A percentile compares a stretch with the other conserved stretches of the same genome.
phyloP scores from a whole-genome alignment of 164 flowering plant species.

The Amborella trichopoda region DNA sequence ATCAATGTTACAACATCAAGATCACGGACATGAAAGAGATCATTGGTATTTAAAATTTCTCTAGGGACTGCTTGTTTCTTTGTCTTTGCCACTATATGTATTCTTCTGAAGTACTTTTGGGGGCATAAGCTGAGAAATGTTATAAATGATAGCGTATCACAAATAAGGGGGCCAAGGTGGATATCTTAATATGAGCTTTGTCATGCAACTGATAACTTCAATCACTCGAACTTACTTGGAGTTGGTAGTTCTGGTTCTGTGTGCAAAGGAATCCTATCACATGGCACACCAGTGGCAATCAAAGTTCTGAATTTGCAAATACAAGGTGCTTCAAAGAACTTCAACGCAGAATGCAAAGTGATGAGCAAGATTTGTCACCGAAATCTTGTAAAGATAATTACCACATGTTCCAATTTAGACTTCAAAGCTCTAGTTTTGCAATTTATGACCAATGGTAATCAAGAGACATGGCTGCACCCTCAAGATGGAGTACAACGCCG shows the following conservation, averaged over 20 bases:
- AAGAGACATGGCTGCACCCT: slow-evolving; percentile 4
- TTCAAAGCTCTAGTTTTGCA: slow-evolving; percentile 5
- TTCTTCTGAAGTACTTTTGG: no score
- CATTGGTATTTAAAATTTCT: neutral
- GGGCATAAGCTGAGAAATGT: no score
- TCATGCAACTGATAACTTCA: slow-evolving; percentile 4
- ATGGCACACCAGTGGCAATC: slow-evolving; percentile 1
- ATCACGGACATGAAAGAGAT: neutral
- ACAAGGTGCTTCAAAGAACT: slow-evolving; percentile 1
- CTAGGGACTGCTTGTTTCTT: neutral
- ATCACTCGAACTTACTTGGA: slow-evolving; percentile 1
- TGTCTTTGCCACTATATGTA: no score
- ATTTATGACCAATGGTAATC: slow-evolving; percentile 3
- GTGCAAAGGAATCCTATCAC: slow-evolving; percentile 1
- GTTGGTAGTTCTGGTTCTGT: slow-evolving; percentile 3
- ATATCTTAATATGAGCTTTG: slow-evolving; percentile 1
- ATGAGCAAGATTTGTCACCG: slow-evolving; percentile 1
- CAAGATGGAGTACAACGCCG: no score
- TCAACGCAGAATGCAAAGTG: slow-evolving; percentile 1
- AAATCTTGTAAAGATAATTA: slow-evolving; percentile 2
- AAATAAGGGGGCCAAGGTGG: neutral
- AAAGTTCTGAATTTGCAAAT: slow-evolving; percentile 2
- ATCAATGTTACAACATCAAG: neutral
- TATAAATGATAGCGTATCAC: no score
- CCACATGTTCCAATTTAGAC: slow-evolving; percentile 1